A percentile compares a stretch with the other conserved stretches of the same genome.
phyloP scores from a whole-genome alignment of 179 eudicot genomes.

The Actinidia polygama region DNA sequence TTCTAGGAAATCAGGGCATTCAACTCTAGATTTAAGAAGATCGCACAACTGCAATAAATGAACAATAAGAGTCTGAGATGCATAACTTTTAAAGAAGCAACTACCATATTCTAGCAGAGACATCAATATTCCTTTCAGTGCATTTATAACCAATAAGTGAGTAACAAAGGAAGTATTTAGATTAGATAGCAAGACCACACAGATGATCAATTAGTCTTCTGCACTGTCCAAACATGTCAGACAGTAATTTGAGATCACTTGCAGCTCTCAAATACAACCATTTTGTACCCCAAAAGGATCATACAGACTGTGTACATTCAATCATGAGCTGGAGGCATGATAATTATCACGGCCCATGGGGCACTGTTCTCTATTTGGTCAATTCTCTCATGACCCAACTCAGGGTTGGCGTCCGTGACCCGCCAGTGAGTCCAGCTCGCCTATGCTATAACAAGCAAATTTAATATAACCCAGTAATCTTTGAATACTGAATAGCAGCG shows the following conservation, averaged over 20 bases:
- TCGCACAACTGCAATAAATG: conserved; percentile 63
- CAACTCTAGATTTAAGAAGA: conserved; percentile 79
- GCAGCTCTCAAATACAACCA: conserved; percentile 1
- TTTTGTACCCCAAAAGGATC: neutral
- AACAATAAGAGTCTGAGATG: neutral
- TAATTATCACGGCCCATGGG: neutral
- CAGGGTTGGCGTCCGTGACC: no score
- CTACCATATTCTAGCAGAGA: neutral
- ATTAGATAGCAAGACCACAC: neutral
- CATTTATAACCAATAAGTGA: neutral
- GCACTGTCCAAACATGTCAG: neutral
- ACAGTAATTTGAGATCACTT: neutral
- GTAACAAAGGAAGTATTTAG: neutral
- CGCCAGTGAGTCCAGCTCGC: no score
- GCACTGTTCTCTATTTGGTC: neutral
- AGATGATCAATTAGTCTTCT: neutral
- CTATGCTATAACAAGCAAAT: no score
- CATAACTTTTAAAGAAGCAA: neutral
- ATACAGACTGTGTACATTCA: neutral
- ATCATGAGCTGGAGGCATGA: neutral
- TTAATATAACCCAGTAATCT: no score
- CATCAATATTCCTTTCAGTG: neutral
- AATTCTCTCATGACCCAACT: no score
- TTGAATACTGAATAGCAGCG: no score
- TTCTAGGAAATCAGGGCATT: conserved; percentile 75